Evolutionary conservation across 306 rosid species (phyloP), one percentile per base, ranked within the genome.

Genomic region (Vigna hirtella): DNA sequence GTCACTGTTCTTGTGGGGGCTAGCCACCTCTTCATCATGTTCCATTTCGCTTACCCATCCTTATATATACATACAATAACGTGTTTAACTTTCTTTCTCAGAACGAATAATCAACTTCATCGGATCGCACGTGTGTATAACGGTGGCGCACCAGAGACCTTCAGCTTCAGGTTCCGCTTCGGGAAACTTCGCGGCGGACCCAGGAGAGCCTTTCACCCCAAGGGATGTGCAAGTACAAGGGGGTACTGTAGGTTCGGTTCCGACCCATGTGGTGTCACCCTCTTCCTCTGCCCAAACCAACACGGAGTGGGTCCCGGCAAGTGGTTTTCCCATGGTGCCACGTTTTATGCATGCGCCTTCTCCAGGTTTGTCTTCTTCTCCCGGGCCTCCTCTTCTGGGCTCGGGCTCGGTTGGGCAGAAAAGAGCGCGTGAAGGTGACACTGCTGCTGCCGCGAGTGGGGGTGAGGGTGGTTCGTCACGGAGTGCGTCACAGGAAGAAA

Each of bases 361-460:
- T 36, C 49, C 65, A 4, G 32, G 28, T 45, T 47, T 79, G 72
- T 77, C 85, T 52, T 42, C 76, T 50, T 30, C 76, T 51, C 51
- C 87, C 9, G 5, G 66, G 15, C 66, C 87, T 34, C 56, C 84
- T 86, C 71, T 62, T 63, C 43, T 72, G 18, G 80, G 80, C 6
- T 72, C 77, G 50, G 36, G 77, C 0, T 76, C 87, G 88, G 62
- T 48, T 70, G 93, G 98, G 0, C 95, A 93, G 1, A 93, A 93
- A 49, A 79, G 97, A 83, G 84, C 86, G 50, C 93, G 98, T 58
- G 92, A 89, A 24, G 84, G 87, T 45, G 82, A 85, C 0, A 2
- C n/a, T 1, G 10, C 12, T 1, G 3, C 66, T 4, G 4, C 16
- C 18, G 65, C 30, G 14, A 43, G 22, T 59, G 66, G 1, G 17